Evolutionary conservation across 306 rosid species (phyloP), one percentile per base, ranked within the genome.

Genomic region (Vigna angularis): DNA sequence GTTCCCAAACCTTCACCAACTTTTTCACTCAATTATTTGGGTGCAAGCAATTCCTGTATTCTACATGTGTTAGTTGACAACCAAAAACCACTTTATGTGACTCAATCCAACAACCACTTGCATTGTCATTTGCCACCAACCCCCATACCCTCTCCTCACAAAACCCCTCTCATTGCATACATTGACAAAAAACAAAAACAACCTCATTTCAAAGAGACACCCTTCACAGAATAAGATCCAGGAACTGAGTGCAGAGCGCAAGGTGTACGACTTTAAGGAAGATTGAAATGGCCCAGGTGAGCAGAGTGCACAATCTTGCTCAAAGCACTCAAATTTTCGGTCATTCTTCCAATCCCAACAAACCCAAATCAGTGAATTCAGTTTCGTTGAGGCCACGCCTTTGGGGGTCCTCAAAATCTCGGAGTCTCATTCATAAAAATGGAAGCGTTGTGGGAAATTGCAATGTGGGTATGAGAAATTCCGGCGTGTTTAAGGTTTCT

Each of bases 231-330:
- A 15, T 38, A 42, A 42, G 26, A 72, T 66, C 32, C 30, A 62
- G 55, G n/a, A 50, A 16, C 24, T 36, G 59, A 17, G 18, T 49
- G 26, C 4, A 77, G 11, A 44, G 30, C 26, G 16, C 58, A 69
- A 66, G 73, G 81, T 66, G 73, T 34, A 22, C 80, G 70, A 62
- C 84, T 75, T 70, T 13, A 17, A 34, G 68, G 15, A 55, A 48
- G 51, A 12, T 7, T 51, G 18, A 88, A 70, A 91, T 94, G 97
- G 93, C 94, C 77, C 96, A 89, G 38, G 89, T 75, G 75, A 90
- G 86, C 86, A 85, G 83, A 91, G 83, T 93, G 79, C 84, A 86
- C 74, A 86, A 74, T 83, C 90, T 91, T 64, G 89, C 88, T 84
- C 97, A 85, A 85, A 66, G 15, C 80, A 47, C 88, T 61, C 85